phyloP scores from a whole-genome alignment of 2,329 filamentous ascomycete species.

The Zymoseptoria passerinii region DNA sequence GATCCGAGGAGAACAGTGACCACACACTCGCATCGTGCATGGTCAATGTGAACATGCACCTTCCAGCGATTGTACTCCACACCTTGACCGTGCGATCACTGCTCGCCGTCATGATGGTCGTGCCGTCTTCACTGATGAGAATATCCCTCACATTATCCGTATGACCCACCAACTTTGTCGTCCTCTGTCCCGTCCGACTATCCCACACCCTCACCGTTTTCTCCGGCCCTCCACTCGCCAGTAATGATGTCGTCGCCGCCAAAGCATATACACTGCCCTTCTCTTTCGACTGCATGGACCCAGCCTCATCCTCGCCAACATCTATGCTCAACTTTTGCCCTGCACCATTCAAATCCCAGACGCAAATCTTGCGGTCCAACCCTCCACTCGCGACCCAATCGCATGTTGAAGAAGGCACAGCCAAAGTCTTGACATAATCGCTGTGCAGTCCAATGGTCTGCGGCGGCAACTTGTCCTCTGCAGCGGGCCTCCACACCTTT shows the following conservation, averaged over 20 bases:
- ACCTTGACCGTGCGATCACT: conserved; percentile 97
- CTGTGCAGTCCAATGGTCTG: conserved; percentile 83
- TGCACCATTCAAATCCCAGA: conserved; percentile 87
- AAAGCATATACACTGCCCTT: conserved; percentile 96
- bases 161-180: conserved; percentile 95
- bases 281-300: conserved; percentile 57
- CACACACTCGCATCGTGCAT: conserved; percentile 99
- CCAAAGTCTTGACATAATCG: conserved; percentile 93
- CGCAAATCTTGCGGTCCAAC: conserved; percentile 79
- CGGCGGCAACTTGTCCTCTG: conserved; percentile 55
- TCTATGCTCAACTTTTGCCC: conserved; percentile 84
- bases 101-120: conserved; percentile 87
- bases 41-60: conserved; percentile 95
- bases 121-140: conserved; percentile 77
- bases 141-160: conserved; percentile 91
- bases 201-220: conserved; percentile 91
- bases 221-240: conserved; percentile 90
- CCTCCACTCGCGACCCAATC: conserved; percentile 93
- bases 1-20: conserved; percentile 85
- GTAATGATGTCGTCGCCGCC: conserved; percentile 66
- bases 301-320: conserved; percentile 70
- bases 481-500: conserved; percentile 77
- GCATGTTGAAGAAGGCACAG: conserved; percentile 60
- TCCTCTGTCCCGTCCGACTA: conserved; percentile 73
- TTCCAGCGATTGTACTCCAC: conserved; percentile 89